phyloP scores from a whole-genome alignment of 106 monocot genomes.

The Phalaenopsis aphrodite region DNA sequence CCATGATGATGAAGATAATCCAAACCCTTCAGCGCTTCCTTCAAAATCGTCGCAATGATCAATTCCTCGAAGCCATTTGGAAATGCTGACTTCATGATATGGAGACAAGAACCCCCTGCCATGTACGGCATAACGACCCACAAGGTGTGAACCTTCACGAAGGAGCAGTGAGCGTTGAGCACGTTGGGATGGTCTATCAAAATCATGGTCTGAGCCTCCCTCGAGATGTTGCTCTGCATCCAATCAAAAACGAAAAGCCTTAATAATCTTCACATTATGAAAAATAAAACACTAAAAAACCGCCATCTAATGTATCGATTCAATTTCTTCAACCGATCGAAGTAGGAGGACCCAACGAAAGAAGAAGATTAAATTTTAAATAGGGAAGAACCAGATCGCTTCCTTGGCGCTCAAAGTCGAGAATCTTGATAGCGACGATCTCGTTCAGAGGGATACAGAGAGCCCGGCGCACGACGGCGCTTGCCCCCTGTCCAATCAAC shows the following conservation, averaged over 20 bases:
- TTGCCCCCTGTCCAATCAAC: conserved; percentile 67
- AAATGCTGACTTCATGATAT: conserved; percentile 76
- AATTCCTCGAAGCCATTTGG: conserved; percentile 75
- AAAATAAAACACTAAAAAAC: neutral
- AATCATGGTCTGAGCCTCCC: conserved; percentile 83
- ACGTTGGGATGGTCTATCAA: conserved; percentile 88
- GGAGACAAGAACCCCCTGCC: conserved; percentile 86
- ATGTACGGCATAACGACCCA: conserved; percentile 98
- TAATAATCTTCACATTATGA: too few species aligned
- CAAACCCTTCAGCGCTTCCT: conserved; percentile 71
- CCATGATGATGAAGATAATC: conserved; percentile 91
- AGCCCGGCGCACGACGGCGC: conserved; percentile 66
- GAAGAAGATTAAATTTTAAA: neutral
- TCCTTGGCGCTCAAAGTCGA: conserved; percentile 45
- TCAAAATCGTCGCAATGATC: conserved; percentile 68
- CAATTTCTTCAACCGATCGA: neutral
- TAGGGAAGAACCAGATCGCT: conserved; percentile 3
- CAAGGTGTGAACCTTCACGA: conserved; percentile 47
- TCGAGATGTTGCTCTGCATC: conserved; percentile 61
- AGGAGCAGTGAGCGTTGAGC: conserved; percentile 85
- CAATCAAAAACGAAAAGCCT: neutral
- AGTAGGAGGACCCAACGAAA: neutral
- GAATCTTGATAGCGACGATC: conserved; percentile 73
- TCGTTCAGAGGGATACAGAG: conserved; percentile 51
- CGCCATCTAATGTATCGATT: neutral